Percentiles rank a stretch among this genome's conserved stretches.
phyloP scores from a whole-genome alignment of 2,329 filamentous ascomycete species.

The Botrytis hyacinthi region DNA sequence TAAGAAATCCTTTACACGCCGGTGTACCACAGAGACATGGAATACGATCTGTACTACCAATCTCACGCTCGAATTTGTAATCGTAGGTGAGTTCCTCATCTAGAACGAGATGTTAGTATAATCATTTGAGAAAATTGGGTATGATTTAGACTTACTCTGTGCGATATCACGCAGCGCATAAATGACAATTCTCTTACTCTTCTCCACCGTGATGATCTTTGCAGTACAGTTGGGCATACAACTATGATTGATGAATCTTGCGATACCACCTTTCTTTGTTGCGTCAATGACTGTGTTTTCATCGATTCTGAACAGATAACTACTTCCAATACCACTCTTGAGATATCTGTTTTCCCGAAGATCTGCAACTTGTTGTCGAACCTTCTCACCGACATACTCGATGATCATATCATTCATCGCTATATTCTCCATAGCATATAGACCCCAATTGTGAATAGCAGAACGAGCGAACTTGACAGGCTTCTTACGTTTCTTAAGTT shows the following conservation, averaged over 20 bases:
- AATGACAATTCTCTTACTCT: conserved; percentile 97
- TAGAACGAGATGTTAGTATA: conserved; percentile 43
- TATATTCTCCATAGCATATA: conserved; percentile 98
- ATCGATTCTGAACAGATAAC: conserved; percentile 96
- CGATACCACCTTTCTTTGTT: conserved; percentile 97
- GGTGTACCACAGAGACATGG: conserved; percentile 95
- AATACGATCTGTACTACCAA: conserved; percentile 90
- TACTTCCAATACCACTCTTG: conserved; percentile 94
- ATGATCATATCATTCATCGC: conserved; percentile 99
- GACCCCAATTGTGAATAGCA: conserved; percentile 97
- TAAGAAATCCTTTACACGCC: conserved; percentile 98
- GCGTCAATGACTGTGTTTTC: conserved; percentile 97
- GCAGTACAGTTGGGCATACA: conserved; percentile 98
- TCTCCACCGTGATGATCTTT: conserved; percentile 98
- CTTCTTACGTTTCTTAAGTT: conserved; percentile 99
- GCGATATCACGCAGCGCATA: conserved; percentile 94
- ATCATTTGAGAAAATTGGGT: background rate
- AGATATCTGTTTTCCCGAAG: conserved; percentile 89
- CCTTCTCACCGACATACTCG: conserved; percentile 97
- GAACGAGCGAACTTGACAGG: conserved; percentile 96
- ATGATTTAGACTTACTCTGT: conserved; percentile 68
- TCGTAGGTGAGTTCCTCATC: conserved; percentile 99
- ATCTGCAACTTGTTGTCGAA: conserved; percentile 96
- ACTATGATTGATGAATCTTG: conserved; percentile 97
- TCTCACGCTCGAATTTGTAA: conserved; percentile 99